These are phyloP conservation scores for Plasmodium ovale DNA, from an alignment of 169 alveolate genomes.

Conservation along the genomic window DNA sequence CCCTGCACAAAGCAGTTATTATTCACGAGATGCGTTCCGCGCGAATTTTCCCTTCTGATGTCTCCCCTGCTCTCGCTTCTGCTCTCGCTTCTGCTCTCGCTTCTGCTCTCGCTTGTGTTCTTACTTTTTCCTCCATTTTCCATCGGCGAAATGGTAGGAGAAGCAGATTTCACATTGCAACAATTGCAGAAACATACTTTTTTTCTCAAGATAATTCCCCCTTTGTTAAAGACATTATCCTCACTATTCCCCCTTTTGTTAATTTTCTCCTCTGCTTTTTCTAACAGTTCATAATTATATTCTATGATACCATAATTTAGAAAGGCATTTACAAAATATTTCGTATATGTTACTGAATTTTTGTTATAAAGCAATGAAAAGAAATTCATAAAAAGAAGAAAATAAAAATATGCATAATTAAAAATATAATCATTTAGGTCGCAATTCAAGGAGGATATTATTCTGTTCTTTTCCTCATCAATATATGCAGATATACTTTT, in stretches of 20 bases:
- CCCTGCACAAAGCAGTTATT: too few relatives aligned
- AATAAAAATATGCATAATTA: constrained; percentile 60
- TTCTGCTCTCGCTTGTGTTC: neutral
- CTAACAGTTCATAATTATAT: constrained; percentile 1
- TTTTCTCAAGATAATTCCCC: too few relatives aligned
- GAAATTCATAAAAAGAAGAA: constrained; percentile 59
- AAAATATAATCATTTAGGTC: neutral
- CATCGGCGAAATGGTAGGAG: neutral
- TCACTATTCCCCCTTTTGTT: neutral
- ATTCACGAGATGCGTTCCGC: too few relatives aligned
- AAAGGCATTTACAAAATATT: constrained; percentile 60
- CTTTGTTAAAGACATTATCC: neutral
- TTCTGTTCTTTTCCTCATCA: constrained; percentile 15
- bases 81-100: neutral
- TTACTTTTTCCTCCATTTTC: neutral
- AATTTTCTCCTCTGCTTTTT: constrained; percentile 12
- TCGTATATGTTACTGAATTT: constrained; percentile 54
- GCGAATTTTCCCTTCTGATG: neutral
- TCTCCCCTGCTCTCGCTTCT: neutral
- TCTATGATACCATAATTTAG: constrained; percentile 52
- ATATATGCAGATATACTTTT: constrained; percentile 29
- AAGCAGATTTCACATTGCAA: neutral
- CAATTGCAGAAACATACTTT: too few relatives aligned
- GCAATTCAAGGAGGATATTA: neutral
- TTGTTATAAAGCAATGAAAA: constrained; percentile 56